A percentile compares a stretch with the other conserved stretches of the same genome.
phyloP scores from a whole-genome alignment of 108 stramenopile genomes.

The Nitzschia palea region DNA sequence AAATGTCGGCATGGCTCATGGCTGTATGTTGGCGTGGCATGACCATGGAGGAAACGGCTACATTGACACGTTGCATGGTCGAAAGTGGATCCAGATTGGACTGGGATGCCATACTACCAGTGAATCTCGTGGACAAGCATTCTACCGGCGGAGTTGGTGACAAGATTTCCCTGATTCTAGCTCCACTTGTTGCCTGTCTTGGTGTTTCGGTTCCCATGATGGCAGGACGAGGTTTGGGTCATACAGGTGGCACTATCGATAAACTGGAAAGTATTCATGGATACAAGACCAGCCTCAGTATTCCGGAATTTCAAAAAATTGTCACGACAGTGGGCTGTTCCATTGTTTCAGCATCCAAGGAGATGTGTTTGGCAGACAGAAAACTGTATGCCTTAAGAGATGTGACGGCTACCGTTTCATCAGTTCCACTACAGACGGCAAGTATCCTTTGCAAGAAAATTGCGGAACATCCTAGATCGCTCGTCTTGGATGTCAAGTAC shows the following conservation, averaged over 20 bases:
- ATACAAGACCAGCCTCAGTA: conserved; percentile 40
- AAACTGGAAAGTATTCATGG: conserved; percentile 84
- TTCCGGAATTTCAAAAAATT: conserved; percentile 50
- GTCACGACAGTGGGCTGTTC: conserved; percentile 54
- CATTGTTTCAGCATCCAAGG: conserved; percentile 58
- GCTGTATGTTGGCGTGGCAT: conserved; percentile 77
- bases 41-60: conserved; percentile 69
- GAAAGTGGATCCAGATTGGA: conserved; percentile 60
- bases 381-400: conserved; percentile 84
- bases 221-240: conserved; percentile 82
- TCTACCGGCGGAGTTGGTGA: conserved; percentile 86
- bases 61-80: conserved; percentile 68
- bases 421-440: conserved; percentile 71
- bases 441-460: conserved; percentile 87
- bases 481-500: conserved; percentile 84
- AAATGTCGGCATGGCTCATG: conserved; percentile 91
- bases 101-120: conserved; percentile 28
- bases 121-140: conserved; percentile 74
- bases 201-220: conserved; percentile 80
- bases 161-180: conserved; percentile 73
- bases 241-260: conserved; percentile 89
- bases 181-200: conserved; percentile 71
- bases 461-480: conserved; percentile 73
- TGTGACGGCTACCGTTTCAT: conserved; percentile 75
- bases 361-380: conserved; percentile 74